Percentiles rank a stretch among this genome's conserved stretches.
Conservation (phyloP, 2,329 filamentous ascomycete species). For the Verticillium isaacii region DNA sequence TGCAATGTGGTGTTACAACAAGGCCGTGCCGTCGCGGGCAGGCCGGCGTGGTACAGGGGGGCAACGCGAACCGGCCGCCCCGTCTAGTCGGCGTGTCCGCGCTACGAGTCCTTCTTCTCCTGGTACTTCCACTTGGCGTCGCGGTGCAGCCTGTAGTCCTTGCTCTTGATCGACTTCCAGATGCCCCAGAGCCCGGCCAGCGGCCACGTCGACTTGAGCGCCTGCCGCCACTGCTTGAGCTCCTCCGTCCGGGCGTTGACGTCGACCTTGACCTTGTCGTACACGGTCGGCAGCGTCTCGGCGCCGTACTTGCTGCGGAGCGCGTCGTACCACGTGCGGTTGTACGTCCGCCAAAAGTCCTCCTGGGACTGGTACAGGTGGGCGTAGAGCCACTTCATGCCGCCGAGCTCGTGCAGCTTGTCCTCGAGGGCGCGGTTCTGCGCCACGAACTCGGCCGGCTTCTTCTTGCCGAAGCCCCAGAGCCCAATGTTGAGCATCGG, state of each 20-base stretch:
- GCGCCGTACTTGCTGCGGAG: conserved; percentile 61
- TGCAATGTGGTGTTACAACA: too few species aligned
- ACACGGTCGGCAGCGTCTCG: conserved; percentile 58
- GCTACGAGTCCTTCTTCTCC: conserved; percentile 12
- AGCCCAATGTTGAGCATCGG: conserved; percentile 63
- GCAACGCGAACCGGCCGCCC: background rate
- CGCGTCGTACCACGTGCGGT: conserved; percentile 53
- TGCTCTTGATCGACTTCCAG: conserved; percentile 52
- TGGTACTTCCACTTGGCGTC: conserved; percentile 50
- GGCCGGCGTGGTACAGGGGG: too few species aligned
- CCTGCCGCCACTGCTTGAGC: conserved; percentile 31
- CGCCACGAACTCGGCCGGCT: conserved; percentile 54
- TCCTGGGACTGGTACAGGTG: conserved; percentile 76
- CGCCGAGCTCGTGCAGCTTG: conserved; percentile 64
- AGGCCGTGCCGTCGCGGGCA: too few species aligned
- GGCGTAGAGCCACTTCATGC: conserved; percentile 84
- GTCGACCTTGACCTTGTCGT: conserved; percentile 63
- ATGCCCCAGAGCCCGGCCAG: conserved; percentile 57
- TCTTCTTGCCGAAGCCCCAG: conserved; percentile 69
- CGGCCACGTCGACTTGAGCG: conserved; percentile 46
- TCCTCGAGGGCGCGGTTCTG: conserved; percentile 69
- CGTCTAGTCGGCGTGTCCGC: background rate
- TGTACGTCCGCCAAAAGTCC: conserved; percentile 65
- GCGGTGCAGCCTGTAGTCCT: conserved; percentile 50
- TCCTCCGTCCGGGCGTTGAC: conserved; percentile 36